A percentile compares a stretch with the other conserved stretches of the same genome.
These are phyloP conservation scores for Sporothrix inflata DNA, from an alignment of 2,329 filamentous ascomycete species.

Conservation along the genomic window DNA sequence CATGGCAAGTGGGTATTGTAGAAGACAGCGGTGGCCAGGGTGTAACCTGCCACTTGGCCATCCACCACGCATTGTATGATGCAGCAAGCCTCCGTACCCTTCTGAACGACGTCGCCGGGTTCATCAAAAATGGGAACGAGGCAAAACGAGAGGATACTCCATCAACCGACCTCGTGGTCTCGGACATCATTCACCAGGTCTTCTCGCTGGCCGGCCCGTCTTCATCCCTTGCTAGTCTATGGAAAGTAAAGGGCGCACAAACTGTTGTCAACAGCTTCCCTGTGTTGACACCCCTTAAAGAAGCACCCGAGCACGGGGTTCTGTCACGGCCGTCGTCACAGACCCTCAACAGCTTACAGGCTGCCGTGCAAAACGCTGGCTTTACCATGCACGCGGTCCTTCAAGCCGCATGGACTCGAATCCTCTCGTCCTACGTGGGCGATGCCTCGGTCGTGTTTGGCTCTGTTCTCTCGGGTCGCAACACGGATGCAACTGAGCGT, in stretches of 20 bases:
- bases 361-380: conserved; percentile 58
- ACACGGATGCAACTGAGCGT: conserved; percentile 59
- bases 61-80: conserved; percentile 87
- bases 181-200: conserved; percentile 47
- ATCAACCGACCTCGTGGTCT: conserved; percentile 43
- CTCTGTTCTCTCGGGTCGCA: conserved; percentile 76
- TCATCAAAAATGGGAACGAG: conserved; percentile 40
- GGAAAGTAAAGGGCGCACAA: conserved; percentile 59
- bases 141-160: neutral
- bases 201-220: conserved; percentile 33
- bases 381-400: conserved; percentile 76
- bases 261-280: conserved; percentile 73
- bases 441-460: conserved; percentile 77
- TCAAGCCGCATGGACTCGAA: conserved; percentile 75
- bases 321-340: conserved; percentile 43
- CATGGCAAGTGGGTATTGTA: conserved; percentile 65
- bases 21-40: conserved; percentile 40
- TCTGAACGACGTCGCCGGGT: conserved; percentile 59
- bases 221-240: conserved; percentile 57
- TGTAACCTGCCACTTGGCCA: conserved; percentile 45
- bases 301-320: conserved; percentile 41
- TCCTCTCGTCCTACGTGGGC: conserved; percentile 77
- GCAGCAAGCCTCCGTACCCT: conserved; percentile 72
- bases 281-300: conserved; percentile 66
- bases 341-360: conserved; percentile 54